Evolutionary conservation across 2,329 filamentous ascomycete species (phyloP), one percentile per base, ranked within the genome.

Genomic region (Alternaria hordeiaustralica): DNA sequence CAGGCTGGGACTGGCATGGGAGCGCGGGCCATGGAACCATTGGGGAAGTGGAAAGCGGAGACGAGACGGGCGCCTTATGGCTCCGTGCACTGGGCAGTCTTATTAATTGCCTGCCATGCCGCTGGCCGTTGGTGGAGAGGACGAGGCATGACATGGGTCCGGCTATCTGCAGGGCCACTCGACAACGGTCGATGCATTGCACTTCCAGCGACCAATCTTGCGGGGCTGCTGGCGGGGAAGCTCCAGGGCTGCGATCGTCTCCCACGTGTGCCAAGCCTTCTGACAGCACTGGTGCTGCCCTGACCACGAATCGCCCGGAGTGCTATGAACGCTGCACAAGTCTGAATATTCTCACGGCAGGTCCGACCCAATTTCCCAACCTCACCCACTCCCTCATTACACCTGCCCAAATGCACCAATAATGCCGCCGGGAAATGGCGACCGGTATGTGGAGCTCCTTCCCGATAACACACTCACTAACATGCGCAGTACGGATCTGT

Each of bases 401-500:
- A 7, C 18, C 44, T 12, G 50, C 28, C 45, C 28, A n/a, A 13
- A 69, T 71, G 68, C 65, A 54, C 54, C 67, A 60, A 66, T 55
- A 41, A 72, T 71, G 72, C 68, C 53, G 63, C 56, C 46, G 41
- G 25, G 61, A 43, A 41, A 75, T 75, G 73, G 72, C 73, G n/a
- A 75, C 70, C 60, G 73, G 73, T 74, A 73, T 53, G 71, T 70
- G 21, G 59, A 54, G 56, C 36, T 30, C 43, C 47, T 6, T 59
- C 58, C 58, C 61, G 58, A 50, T 6, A 36, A 18, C 33, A 47
- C 44, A 10, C 58, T 58, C 36, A 61, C 64, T 55, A 20, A 61
- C 15, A 18, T 21, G 26, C 44, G 49, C 77, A 88, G 95, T 98
- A 65, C 92, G 96, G 69, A 94, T 98, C 76, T 97, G 94, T 81